Evolutionary conservation across 306 rosid genomes (phyloP).

Genomic region (Cicer pinnatifidum): DNA sequence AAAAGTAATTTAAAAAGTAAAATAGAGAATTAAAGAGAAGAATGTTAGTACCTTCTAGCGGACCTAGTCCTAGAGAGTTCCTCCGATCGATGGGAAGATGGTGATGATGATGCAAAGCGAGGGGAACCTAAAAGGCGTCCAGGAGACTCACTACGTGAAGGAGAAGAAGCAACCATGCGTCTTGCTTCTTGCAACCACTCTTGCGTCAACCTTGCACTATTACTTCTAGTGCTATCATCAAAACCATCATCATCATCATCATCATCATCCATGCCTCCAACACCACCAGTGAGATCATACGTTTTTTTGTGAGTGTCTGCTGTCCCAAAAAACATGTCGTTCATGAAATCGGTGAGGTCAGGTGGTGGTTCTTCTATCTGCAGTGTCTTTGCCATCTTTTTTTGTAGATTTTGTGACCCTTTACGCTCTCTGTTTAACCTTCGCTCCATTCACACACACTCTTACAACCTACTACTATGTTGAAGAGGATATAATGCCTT

Average conservation of each 20-base stretch:
- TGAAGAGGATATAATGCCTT: neutral
- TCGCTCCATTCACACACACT: conserved; percentile 34
- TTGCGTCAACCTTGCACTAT: conserved; percentile 58
- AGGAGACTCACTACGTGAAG: conserved; percentile 62
- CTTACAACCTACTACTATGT: neutral
- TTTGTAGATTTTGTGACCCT: conserved; percentile 49
- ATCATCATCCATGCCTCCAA: neutral
- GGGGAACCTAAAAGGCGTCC: conserved; percentile 65
- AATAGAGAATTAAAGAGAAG: too few species aligned
- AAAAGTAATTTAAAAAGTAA: too few species aligned
- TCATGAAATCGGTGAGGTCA: conserved; percentile 84
- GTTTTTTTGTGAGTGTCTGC: conserved; percentile 41
- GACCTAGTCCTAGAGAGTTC: conserved; percentile 74
- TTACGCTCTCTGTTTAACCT: conserved; percentile 47
- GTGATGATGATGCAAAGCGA: conserved; percentile 61
- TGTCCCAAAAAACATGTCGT: conserved; percentile 77
- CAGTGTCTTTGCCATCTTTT: conserved; percentile 44
- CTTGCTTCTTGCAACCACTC: conserved; percentile 85
- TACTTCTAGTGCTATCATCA: conserved; percentile 60
- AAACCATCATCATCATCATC: conserved; percentile 50
- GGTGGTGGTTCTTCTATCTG: conserved; percentile 48
- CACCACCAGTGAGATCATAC: conserved; percentile 62
- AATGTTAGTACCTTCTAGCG: conserved; percentile 67
- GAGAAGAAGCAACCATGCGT: conserved; percentile 72
- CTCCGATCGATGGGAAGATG: conserved; percentile 58